Evolutionary conservation across 257 asterid genomes (phyloP), one percentile per base, ranked within the genome.

Genomic region (Gentiana macrophylla): DNA sequence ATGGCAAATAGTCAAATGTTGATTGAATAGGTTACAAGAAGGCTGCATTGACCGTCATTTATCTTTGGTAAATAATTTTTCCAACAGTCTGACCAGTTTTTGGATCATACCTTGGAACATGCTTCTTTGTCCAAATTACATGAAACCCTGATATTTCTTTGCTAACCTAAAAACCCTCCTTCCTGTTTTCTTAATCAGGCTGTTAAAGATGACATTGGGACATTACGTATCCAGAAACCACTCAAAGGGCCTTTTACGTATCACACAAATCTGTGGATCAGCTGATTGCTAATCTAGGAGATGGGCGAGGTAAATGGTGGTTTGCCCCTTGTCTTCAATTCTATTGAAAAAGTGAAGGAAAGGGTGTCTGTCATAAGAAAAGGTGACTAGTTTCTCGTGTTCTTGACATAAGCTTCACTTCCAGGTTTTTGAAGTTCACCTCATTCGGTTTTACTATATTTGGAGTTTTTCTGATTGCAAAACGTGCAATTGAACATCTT

Each of bases 181-280:
- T 63, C 62, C 55, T 62, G 8, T 34, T 55, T 32, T 44, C 37
- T 32, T 55, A 47, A 35, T 68, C 82, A 92, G 99, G 97, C 89
- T 59, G 85, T 88, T 34, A 88, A 80, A 76, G 99, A 92, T 72
- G 99, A 88, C 68, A 69, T 80, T 60, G 99, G 97, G 48, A 73
- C 94, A 33, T 36, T 92, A 67, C 84, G 97, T 57, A 80, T 92
- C 62, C 99, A 88, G 81, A 80, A 83, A 57, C 95, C 97, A 35
- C 83, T 77, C 52, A 88, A 92, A 70, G 97, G 99, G 67, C 99
- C 99, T 11, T 92, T 80, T 88, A 85, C 68, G 95, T 88, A 59
- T 73, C 97, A 55, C 91, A 78, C 70, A 88, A 85, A 74, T 73
- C 91, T 67, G 77, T 88, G 72, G 95, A 92, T 67, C 95, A 92